Evolutionary conservation across 2,329 filamentous ascomycete species (phyloP).

Genomic region (Macroventuria anomochaeta): DNA sequence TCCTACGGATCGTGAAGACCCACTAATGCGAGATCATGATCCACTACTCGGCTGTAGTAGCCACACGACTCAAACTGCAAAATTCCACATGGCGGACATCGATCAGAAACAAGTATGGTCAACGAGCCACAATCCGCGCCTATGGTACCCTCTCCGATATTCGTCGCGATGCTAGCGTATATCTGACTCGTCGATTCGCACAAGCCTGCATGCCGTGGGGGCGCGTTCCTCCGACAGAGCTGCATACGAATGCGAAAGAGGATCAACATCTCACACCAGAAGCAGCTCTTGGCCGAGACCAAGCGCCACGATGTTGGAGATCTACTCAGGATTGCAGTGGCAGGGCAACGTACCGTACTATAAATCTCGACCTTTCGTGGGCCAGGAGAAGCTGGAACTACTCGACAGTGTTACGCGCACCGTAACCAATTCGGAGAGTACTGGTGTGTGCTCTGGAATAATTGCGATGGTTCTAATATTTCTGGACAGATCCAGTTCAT

Average conservation of each 20-base stretch:
- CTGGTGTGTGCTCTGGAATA: no score
- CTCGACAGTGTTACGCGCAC: no score
- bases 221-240: not conserved
- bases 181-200: not conserved
- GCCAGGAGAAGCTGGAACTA: no score
- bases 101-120: slow-evolving; percentile 7
- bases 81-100: slow-evolving; percentile 2
- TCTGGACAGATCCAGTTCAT: no score
- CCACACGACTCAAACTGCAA: not conserved
- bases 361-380: no score
- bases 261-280: not conserved
- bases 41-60: not conserved
- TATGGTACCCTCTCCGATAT: not conserved
- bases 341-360: no score
- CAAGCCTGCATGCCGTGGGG: not conserved
- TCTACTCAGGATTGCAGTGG: no score
- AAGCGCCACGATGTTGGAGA: no score
- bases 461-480: no score
- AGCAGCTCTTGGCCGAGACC: not conserved
- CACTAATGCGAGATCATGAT: not conserved
- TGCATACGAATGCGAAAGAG: not conserved
- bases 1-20: no score
- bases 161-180: not conserved
- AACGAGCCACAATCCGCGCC: not conserved
- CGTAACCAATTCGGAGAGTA: no score